Evolutionary conservation across 495 filamentous ascomycete genomes (phyloP).

Genomic region (Extremus antarcticus): DNA sequence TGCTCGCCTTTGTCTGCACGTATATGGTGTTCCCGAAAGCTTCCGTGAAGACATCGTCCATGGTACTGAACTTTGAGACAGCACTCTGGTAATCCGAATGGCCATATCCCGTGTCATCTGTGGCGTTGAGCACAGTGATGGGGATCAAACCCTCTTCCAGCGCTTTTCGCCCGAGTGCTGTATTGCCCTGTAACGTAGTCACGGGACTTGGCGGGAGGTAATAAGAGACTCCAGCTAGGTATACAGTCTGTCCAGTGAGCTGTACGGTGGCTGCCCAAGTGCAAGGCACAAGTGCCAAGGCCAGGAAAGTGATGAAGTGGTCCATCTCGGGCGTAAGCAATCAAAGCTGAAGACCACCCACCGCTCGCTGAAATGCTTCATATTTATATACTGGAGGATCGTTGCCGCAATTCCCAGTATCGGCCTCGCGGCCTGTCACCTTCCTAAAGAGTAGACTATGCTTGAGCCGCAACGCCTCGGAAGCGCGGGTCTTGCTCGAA

Average conservation of each 20-base stretch:
- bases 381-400: background rate
- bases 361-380: background rate
- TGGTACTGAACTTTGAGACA: slow-evolving; percentile 8
- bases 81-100: slow-evolving; percentile 1
- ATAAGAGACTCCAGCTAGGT: slow-evolving; percentile 22
- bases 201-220: slow-evolving; percentile 22
- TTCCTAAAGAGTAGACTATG: background rate
- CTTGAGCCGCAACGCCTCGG: background rate
- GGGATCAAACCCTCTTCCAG: slow-evolving; percentile 18
- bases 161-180: slow-evolving; percentile 1
- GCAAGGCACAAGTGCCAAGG: background rate
- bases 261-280: slow-evolving; percentile 20
- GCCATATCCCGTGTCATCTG: background rate
- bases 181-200: slow-evolving; percentile 10
- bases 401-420: background rate
- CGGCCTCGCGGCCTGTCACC: background rate
- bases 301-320: background rate
- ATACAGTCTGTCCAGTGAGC: slow-evolving; percentile 23
- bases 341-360: background rate
- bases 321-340: background rate
- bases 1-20: slow-evolving; percentile 17
- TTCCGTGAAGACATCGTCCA: slow-evolving; percentile 26
- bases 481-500: background rate
- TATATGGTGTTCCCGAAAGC: slow-evolving; percentile 24
- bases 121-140: slow-evolving; percentile 20